phyloP scores from a whole-genome alignment of 1,284 basidiomycete species.

The Puccinia triticina region DNA sequence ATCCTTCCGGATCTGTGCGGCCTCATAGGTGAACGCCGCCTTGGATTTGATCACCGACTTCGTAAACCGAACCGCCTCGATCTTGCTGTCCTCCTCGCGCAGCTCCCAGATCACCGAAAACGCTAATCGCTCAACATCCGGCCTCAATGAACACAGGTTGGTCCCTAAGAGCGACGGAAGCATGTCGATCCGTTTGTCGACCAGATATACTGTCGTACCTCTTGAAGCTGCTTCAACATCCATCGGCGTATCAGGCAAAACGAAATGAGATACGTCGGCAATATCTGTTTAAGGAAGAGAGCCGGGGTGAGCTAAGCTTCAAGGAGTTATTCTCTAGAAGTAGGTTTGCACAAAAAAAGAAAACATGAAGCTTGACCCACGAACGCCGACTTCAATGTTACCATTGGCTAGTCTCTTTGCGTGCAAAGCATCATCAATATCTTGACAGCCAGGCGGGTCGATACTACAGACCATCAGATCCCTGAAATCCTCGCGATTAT shows the following conservation, averaged over 20 bases:
- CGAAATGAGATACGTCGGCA: slow-evolving; percentile 97
- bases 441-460: slow-evolving; percentile 93
- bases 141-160: slow-evolving; percentile 90
- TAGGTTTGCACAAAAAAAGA: background rate
- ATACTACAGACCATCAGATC: slow-evolving; percentile 90
- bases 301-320: background rate
- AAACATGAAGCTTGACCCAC: slow-evolving; percentile 66
- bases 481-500: slow-evolving; percentile 83
- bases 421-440: slow-evolving; percentile 99
- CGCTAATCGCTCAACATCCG: slow-evolving; percentile 89
- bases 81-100: slow-evolving; percentile 80
- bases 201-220: slow-evolving; percentile 96
- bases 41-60: slow-evolving; percentile 98
- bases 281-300: slow-evolving; percentile 70
- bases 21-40: slow-evolving; percentile 95
- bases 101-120: slow-evolving; percentile 98
- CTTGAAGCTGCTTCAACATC: slow-evolving; percentile 91
- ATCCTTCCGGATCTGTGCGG: slow-evolving; percentile 91
- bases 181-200: slow-evolving; percentile 99
- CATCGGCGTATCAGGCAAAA: slow-evolving; percentile 91
- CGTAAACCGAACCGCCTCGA: slow-evolving; percentile 85
- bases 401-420: slow-evolving; percentile 85
- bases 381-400: slow-evolving; percentile 95
- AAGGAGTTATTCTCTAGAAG: background rate
- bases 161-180: slow-evolving; percentile 90